phyloP scores from a whole-genome alignment of 176 grass and related monocot genomes.

The Elymus sibiricus region DNA sequence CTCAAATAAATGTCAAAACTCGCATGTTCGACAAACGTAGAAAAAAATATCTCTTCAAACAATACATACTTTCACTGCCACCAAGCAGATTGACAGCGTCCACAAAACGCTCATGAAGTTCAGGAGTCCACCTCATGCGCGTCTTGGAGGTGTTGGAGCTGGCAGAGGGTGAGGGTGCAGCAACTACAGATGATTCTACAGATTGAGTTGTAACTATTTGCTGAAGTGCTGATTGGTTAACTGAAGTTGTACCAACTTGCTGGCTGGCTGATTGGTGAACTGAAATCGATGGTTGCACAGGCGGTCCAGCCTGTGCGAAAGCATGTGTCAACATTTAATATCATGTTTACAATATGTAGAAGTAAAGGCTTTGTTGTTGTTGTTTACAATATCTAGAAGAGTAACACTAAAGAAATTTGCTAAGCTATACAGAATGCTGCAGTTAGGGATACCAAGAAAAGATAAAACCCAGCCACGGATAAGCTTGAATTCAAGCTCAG shows the following conservation, averaged over 20 bases:
- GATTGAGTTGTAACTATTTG: slow-evolving; percentile 57
- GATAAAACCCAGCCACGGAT: slow-evolving; percentile 14
- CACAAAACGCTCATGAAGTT: slow-evolving; percentile 93
- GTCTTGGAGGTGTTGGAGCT: slow-evolving; percentile 53
- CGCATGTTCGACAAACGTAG: neutral
- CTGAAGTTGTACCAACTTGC: slow-evolving; percentile 45
- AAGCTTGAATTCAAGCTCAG: slow-evolving; percentile 4
- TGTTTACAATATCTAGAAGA: neutral
- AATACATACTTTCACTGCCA: slow-evolving; percentile 90
- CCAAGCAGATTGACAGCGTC: slow-evolving; percentile 94
- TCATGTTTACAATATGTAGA: no score
- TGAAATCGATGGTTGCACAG: slow-evolving; percentile 27
- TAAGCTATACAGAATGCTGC: neutral
- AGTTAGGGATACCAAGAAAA: slow-evolving; percentile 6
- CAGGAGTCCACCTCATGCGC: slow-evolving; percentile 96
- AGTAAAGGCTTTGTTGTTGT: no score
- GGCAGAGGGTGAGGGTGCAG: slow-evolving; percentile 45
- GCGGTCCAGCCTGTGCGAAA: slow-evolving; percentile 47
- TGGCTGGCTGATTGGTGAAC: slow-evolving; percentile 36
- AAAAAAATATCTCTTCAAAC: neutral
- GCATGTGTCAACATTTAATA: neutral
- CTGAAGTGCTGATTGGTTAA: slow-evolving; percentile 41
- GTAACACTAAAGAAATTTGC: neutral
- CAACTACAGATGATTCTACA: slow-evolving; percentile 42
- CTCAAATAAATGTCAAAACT: slow-evolving; percentile 26